phyloP scores from a whole-genome alignment of 805 yeast species.

The Lipomyces sp. region DNA sequence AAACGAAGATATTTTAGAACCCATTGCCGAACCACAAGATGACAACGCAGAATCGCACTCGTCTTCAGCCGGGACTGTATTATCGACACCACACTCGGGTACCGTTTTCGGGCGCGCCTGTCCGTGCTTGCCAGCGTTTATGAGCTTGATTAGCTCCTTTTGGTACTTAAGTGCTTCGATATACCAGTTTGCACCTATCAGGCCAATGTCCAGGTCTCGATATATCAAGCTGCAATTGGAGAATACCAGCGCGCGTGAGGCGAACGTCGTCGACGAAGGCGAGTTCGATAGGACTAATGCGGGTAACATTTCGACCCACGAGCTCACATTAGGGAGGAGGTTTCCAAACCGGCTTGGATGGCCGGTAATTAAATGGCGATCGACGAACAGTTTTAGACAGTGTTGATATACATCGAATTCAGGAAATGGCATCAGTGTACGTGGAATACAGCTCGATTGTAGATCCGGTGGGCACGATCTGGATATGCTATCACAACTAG shows the following conservation, averaged over 20 bases:
- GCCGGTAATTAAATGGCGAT: background rate
- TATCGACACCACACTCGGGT: background rate
- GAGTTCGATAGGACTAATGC: conserved; percentile 14
- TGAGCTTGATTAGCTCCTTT: conserved; percentile 7
- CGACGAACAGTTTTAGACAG: conserved; percentile 14
- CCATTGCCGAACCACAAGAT: background rate
- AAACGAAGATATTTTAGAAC: too few relatives aligned
- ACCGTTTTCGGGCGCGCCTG: background rate
- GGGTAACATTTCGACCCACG: conserved; percentile 17
- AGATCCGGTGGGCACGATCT: background rate
- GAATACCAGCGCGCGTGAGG: conserved; percentile 19
- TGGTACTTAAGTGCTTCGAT: conserved; percentile 17
- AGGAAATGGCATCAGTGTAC: conserved; percentile 15
- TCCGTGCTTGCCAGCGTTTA: background rate
- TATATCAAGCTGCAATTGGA: conserved; percentile 2
- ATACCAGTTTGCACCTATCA: conserved; percentile 16
- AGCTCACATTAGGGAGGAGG: background rate
- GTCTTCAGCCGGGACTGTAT: background rate
- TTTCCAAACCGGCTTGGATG: background rate
- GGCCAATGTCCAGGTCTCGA: conserved; percentile 9
- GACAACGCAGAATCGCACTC: background rate
- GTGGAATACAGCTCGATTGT: conserved; percentile 3
- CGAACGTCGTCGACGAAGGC: conserved; percentile 14
- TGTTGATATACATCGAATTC: conserved; percentile 15
- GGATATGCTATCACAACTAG: background rate